Percentiles rank a stretch among this genome's conserved stretches.
Conservation (phyloP, 2,329 filamentous ascomycete species). For the Stachybotrys echinatus region DNA sequence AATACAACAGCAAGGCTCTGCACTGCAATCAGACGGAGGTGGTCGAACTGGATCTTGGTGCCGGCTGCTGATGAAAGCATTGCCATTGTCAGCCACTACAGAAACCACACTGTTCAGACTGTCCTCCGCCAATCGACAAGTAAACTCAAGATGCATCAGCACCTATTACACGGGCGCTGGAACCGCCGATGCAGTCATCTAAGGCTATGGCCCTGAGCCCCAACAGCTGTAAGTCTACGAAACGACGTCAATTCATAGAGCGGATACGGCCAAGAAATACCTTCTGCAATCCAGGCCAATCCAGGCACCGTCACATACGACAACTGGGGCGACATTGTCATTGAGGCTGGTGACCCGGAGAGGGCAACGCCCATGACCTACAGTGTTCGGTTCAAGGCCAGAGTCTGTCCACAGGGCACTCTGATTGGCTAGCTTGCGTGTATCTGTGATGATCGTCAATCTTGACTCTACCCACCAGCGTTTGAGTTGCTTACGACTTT, state of each 20-base stretch:
- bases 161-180: constrained; percentile 1
- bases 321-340: neutral
- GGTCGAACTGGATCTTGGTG: neutral
- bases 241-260: neutral
- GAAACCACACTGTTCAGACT: too few relatives aligned
- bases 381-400: too few relatives aligned
- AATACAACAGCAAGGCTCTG: neutral
- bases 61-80: too few relatives aligned
- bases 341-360: neutral
- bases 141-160: neutral
- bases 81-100: neutral
- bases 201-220: neutral
- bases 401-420: too few relatives aligned
- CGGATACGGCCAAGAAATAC: neutral
- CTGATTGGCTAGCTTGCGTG: too few relatives aligned
- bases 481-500: too few relatives aligned
- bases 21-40: constrained; percentile 2
- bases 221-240: neutral
- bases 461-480: too few relatives aligned
- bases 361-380: neutral
- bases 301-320: neutral
- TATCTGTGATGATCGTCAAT: too few relatives aligned
- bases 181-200: neutral
- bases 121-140: neutral
- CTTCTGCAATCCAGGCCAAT: neutral